These are phyloP conservation scores for Passalora sequoiae DNA, from an alignment of 2,329 filamentous ascomycete species.

Conservation along the genomic window DNA sequence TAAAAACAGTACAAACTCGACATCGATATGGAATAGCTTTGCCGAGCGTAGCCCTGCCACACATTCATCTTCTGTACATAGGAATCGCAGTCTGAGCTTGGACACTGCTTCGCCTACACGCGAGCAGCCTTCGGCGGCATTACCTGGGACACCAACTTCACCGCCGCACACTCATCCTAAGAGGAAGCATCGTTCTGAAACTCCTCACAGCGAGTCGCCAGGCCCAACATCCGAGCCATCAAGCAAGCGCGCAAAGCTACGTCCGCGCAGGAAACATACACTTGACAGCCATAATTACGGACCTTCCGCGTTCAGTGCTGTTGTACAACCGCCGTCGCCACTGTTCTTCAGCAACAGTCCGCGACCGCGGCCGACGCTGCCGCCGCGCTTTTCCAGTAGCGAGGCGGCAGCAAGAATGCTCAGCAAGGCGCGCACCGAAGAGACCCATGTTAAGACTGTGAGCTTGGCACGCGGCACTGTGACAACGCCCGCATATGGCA, in stretches of 20 bases:
- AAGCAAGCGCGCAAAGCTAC: slow-evolving; percentile 19
- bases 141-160: slow-evolving; percentile 7
- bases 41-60: slow-evolving; percentile 8
- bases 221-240: slow-evolving; percentile 15
- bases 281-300: slow-evolving; percentile 31
- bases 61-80: not conserved
- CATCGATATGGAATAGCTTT: slow-evolving; percentile 23
- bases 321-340: slow-evolving; percentile 36
- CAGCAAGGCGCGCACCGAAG: slow-evolving; percentile 47
- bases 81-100: slow-evolving; percentile 5
- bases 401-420: slow-evolving; percentile 56
- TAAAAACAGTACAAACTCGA: slow-evolving; percentile 1
- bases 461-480: slow-evolving; percentile 47
- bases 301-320: slow-evolving; percentile 22
- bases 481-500: slow-evolving; percentile 20
- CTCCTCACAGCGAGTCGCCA: slow-evolving; percentile 1
- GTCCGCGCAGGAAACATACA: slow-evolving; percentile 20
- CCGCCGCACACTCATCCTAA: slow-evolving; percentile 10
- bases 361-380: slow-evolving; percentile 41
- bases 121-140: slow-evolving; percentile 5
- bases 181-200: slow-evolving; percentile 15
- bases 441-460: slow-evolving; percentile 48
- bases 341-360: slow-evolving; percentile 50
- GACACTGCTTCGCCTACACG: slow-evolving; percentile 3
- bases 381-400: slow-evolving; percentile 53